Percentiles rank a stretch among this genome's conserved stretches.
Conservation (phyloP, 345 rosid species). For the Firmiana major region DNA sequence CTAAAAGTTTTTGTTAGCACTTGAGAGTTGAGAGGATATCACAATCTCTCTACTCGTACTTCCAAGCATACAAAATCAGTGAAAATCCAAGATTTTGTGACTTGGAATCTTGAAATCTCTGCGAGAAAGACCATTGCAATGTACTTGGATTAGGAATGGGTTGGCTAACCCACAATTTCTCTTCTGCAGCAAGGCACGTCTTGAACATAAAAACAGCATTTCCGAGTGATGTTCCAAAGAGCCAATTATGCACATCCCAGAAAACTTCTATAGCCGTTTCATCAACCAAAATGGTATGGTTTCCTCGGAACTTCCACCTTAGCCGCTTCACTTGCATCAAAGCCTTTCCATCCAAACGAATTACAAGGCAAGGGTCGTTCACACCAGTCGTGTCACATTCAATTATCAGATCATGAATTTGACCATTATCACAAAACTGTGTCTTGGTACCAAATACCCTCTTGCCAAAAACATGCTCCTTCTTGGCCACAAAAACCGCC, state of each 20-base stretch:
- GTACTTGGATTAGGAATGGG: constrained; percentile 45
- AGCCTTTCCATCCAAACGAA: constrained; percentile 70
- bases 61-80: constrained; percentile 84
- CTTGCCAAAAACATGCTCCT: constrained; percentile 85
- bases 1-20: constrained; percentile 46
- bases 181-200: constrained; percentile 67
- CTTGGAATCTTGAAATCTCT: constrained; percentile 57
- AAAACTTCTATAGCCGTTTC: constrained; percentile 73
- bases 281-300: constrained; percentile 67
- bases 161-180: constrained; percentile 65
- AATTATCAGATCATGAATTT: constrained; percentile 59
- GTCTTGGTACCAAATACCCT: constrained; percentile 64
- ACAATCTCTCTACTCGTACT: constrained; percentile 60
- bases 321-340: constrained; percentile 80
- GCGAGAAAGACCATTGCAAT: constrained; percentile 56
- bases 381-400: constrained; percentile 56
- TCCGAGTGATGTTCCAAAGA: constrained; percentile 62
- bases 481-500: constrained; percentile 64
- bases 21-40: constrained; percentile 24
- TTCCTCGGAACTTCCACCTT: constrained; percentile 87
- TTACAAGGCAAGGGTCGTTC: constrained; percentile 57
- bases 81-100: constrained; percentile 72
- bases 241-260: constrained; percentile 97
- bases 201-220: constrained; percentile 93
- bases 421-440: constrained; percentile 62